Evolutionary conservation across 192 early-diverging fungal species (phyloP).

Genomic region (Coemansia sp.): DNA sequence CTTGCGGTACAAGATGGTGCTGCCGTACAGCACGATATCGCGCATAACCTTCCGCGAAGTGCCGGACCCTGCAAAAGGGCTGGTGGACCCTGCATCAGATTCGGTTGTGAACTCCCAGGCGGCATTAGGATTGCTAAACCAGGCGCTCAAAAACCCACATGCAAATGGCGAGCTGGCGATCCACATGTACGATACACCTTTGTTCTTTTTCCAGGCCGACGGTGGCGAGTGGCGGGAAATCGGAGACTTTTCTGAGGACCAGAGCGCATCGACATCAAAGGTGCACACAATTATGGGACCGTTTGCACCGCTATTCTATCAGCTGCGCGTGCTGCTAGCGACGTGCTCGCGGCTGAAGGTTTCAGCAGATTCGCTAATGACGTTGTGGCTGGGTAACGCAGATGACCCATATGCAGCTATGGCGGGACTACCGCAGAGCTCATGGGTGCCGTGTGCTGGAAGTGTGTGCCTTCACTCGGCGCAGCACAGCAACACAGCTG

Average conservation of each 20-base stretch:
- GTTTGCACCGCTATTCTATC: conserved; percentile 39
- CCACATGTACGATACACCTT: conserved; percentile 44
- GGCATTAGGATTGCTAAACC: conserved; percentile 33
- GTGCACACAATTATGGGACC: conserved; percentile 44
- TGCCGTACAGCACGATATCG: conserved; percentile 47
- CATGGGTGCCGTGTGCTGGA: conserved; percentile 41
- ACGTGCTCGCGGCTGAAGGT: conserved; percentile 52
- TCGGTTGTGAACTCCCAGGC: conserved; percentile 43
- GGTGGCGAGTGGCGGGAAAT: conserved; percentile 40
- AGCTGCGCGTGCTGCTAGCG: conserved; percentile 48
- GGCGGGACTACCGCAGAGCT: conserved; percentile 30
- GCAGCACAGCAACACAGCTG: background rate
- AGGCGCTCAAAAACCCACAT: conserved; percentile 42
- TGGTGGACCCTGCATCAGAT: conserved; percentile 33
- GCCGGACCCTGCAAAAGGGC: conserved; percentile 31
- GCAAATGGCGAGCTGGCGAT: conserved; percentile 49
- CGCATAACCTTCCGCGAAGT: conserved; percentile 50
- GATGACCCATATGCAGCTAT: conserved; percentile 51
- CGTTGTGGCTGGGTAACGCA: conserved; percentile 51
- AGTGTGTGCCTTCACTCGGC: conserved; percentile 34
- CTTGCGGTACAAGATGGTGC: conserved; percentile 54
- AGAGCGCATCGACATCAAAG: conserved; percentile 28
- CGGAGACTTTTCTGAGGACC: conserved; percentile 49
- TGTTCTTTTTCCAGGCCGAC: conserved; percentile 41
- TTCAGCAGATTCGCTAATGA: conserved; percentile 45